Conservation (phyloP, 1,284 basidiomycete genomes). For the Ceratobasidium sp. region DNA sequence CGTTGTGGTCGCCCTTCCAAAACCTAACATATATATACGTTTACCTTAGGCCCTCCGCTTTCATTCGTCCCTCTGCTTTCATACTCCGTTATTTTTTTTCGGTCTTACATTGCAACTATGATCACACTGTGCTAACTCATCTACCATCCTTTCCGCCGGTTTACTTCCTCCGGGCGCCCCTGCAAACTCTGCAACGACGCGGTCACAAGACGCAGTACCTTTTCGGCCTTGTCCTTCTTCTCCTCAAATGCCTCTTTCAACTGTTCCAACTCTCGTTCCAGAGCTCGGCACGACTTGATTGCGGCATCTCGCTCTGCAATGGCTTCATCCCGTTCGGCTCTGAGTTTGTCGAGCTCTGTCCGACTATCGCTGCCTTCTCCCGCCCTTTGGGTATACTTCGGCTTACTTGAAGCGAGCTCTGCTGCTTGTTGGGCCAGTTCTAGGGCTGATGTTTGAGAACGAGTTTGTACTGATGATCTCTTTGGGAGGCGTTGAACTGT, state of each 20-base stretch:
- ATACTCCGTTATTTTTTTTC: too few species aligned
- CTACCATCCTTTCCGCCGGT: not conserved
- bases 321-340: conserved; percentile 24
- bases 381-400: not conserved
- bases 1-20: too few species aligned
- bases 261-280: conserved; percentile 2
- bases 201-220: conserved; percentile 19
- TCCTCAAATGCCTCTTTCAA: conserved; percentile 14
- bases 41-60: too few species aligned
- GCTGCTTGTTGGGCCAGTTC: conserved; percentile 17
- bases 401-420: conserved; percentile 5
- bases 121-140: too few species aligned
- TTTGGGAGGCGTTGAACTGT: not conserved
- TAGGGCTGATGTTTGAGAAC: not conserved
- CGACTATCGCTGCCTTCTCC: not conserved
- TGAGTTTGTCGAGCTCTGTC: not conserved
- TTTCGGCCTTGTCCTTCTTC: conserved; percentile 12
- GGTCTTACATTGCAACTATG: too few species aligned
- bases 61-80: too few species aligned
- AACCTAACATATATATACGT: too few species aligned
- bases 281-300: not conserved
- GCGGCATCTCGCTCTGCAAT: conserved; percentile 16
- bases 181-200: conserved; percentile 34
- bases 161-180: not conserved
- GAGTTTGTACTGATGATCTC: too few species aligned